These are phyloP conservation scores for Plectosphaerella plurivora DNA, from an alignment of 2,329 filamentous ascomycete species.

Conservation along the genomic window DNA sequence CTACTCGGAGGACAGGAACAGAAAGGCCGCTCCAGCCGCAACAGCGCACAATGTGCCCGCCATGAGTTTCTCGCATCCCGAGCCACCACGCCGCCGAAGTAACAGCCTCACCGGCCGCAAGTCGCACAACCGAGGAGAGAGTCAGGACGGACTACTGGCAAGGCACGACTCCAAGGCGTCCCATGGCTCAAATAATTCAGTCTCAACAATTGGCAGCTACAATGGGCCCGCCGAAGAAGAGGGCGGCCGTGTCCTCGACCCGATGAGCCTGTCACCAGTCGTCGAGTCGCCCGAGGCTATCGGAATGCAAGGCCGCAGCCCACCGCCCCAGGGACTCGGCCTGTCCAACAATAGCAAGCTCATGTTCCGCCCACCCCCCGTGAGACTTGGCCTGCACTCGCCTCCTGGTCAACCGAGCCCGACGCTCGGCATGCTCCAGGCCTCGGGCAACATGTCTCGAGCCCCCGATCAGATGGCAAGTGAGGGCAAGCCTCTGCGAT, in stretches of 20 bases:
- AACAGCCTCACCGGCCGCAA: conserved; percentile 9
- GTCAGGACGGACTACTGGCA: conserved; percentile 7
- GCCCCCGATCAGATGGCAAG: conserved; percentile 10
- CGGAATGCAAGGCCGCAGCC: not conserved
- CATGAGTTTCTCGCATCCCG: conserved; percentile 14
- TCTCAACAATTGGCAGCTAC: conserved; percentile 32
- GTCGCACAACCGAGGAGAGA: not conserved
- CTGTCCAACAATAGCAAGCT: conserved; percentile 14
- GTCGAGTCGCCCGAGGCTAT: conserved; percentile 34
- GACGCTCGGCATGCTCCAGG: too few relatives aligned
- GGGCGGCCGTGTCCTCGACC: conserved; percentile 17
- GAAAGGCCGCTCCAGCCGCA: conserved; percentile 13
- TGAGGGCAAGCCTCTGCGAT: conserved; percentile 6
- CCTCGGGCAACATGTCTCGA: not conserved
- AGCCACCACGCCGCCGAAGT: conserved; percentile 11
- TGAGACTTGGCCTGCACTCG: conserved; percentile 23
- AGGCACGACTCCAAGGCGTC: conserved; percentile 12
- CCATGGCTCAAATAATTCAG: conserved; percentile 24
- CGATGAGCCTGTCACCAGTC: conserved; percentile 41
- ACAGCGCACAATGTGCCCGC: conserved; percentile 15
- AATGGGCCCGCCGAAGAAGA: conserved; percentile 2
- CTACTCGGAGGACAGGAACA: conserved; percentile 27
- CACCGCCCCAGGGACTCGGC: not conserved
- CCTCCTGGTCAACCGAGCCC: conserved; percentile 37
- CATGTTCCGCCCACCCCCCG: conserved; percentile 26